Percentiles rank a stretch among this genome's conserved stretches.
phyloP scores from a whole-genome alignment of 202 grass and related monocot genomes.

The Eragrostis tef region DNA sequence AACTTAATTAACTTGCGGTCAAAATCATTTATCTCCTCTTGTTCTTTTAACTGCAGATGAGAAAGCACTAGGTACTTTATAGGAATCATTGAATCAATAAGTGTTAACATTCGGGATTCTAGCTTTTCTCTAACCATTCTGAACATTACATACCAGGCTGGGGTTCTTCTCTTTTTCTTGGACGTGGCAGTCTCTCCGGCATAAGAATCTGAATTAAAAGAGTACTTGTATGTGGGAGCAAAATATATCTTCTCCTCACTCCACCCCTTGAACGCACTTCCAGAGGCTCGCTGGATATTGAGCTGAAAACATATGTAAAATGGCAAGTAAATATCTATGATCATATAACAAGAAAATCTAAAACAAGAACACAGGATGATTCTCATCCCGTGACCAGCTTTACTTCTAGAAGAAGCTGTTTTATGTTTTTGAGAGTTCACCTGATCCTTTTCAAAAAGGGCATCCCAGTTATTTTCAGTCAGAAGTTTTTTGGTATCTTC shows the following conservation, averaged over 20 bases:
- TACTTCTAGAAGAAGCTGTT: constrained; percentile 1
- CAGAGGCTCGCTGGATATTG: constrained; percentile 80
- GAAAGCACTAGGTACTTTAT: background rate
- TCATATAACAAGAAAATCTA: constrained; percentile 12
- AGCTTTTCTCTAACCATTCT: constrained; percentile 40
- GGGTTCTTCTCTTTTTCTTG: constrained; percentile 99
- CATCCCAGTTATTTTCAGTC: constrained; percentile 95
- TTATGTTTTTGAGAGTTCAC: constrained; percentile 52
- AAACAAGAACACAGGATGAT: background rate
- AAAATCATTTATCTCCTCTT: background rate
- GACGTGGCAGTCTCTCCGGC: constrained; percentile 87
- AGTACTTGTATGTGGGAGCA: constrained; percentile 97
- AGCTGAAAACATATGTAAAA: constrained; percentile 60
- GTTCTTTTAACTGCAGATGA: constrained; percentile 5
- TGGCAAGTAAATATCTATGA: constrained; percentile 13
- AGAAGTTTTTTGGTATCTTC: constrained; percentile 88
- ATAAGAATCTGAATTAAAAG: constrained; percentile 90
- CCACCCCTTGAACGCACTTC: constrained; percentile 85
- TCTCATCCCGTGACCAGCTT: constrained; percentile 13
- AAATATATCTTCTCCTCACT: constrained; percentile 97
- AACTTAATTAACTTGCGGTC: background rate
- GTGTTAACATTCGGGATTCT: background rate
- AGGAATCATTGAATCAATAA: background rate
- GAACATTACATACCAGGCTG: constrained; percentile 78
- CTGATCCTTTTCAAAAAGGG: constrained; percentile 98